Conservation (phyloP, 768 basidiomycete species). For the Leccinum barrowsii region DNA sequence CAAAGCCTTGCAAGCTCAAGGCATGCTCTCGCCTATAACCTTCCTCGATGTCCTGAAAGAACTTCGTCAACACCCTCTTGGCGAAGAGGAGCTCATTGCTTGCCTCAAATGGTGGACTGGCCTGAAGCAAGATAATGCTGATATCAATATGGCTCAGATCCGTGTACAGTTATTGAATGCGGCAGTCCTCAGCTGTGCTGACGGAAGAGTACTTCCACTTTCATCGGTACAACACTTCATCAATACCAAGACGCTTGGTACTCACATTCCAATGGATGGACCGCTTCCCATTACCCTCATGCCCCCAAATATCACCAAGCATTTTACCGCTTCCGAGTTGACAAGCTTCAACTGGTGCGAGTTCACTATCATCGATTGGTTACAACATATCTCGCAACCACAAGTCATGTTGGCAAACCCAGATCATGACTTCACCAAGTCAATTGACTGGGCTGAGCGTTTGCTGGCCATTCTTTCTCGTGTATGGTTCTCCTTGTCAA, state of each 20-base stretch:
- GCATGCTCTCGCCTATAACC: constrained; percentile 68
- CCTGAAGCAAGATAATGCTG: constrained; percentile 35
- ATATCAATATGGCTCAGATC: constrained; percentile 39
- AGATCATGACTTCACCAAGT: constrained; percentile 61
- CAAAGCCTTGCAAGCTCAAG: constrained; percentile 53
- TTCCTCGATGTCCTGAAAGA: constrained; percentile 83
- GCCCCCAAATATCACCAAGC: constrained; percentile 31
- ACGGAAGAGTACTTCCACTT: constrained; percentile 64
- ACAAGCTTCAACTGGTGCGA: constrained; percentile 75
- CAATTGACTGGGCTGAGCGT: constrained; percentile 76
- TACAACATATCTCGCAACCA: constrained; percentile 57
- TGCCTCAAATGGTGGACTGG: constrained; percentile 85
- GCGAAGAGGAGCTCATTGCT: constrained; percentile 68
- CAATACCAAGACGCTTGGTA: constrained; percentile 54
- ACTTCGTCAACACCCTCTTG: constrained; percentile 65
- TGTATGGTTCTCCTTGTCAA: constrained; percentile 65
- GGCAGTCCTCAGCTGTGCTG: constrained; percentile 50
- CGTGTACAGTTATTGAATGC: constrained; percentile 67
- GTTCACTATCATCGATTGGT: constrained; percentile 72
- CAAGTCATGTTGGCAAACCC: constrained; percentile 37
- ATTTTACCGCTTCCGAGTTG: constrained; percentile 52
- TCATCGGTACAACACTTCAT: constrained; percentile 68
- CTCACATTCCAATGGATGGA: constrained; percentile 39
- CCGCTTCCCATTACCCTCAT: constrained; percentile 11
- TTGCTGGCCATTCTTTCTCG: constrained; percentile 64